A percentile compares a stretch with the other conserved stretches of the same genome.
Conservation (phyloP, 169 alveolate genomes). For the Plasmodium gallinaceum region DNA sequence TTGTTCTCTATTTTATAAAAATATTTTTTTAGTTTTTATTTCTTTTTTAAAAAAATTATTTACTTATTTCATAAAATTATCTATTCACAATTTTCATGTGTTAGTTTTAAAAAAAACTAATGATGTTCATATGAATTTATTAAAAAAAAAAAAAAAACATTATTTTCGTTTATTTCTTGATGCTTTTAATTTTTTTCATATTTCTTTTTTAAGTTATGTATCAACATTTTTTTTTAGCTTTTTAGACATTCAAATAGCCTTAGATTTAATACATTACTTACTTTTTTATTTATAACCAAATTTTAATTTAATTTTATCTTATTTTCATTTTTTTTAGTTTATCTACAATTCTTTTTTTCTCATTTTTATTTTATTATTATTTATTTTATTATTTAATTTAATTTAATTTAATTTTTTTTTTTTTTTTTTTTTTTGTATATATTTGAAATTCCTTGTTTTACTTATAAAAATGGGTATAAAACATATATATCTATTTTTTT, state of each 20-base stretch:
- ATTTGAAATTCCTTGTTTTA: too few species aligned
- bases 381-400: too few species aligned
- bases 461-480: too few species aligned
- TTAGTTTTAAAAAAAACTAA: not conserved
- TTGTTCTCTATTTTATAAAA: conserved; percentile 30
- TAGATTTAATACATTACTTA: conserved; percentile 39
- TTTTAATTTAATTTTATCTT: not conserved
- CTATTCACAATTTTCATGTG: conserved; percentile 13
- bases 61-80: conserved; percentile 19
- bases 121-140: not conserved
- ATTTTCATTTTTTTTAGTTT: not conserved
- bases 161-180: conserved; percentile 14
- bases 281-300: conserved; percentile 14
- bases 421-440: too few species aligned
- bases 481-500: too few species aligned
- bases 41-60: conserved; percentile 46
- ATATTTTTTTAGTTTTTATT: conserved; percentile 27
- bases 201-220: conserved; percentile 30
- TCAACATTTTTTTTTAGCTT: conserved; percentile 30
- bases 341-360: not conserved
- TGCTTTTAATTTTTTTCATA: conserved; percentile 37
- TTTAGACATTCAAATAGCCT: conserved; percentile 34
- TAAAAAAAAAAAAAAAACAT: not conserved
- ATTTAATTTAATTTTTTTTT: too few species aligned
- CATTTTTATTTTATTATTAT: not conserved